phyloP scores from a whole-genome alignment of 2,329 filamentous ascomycete genomes.

The Verticillium dahliae region DNA sequence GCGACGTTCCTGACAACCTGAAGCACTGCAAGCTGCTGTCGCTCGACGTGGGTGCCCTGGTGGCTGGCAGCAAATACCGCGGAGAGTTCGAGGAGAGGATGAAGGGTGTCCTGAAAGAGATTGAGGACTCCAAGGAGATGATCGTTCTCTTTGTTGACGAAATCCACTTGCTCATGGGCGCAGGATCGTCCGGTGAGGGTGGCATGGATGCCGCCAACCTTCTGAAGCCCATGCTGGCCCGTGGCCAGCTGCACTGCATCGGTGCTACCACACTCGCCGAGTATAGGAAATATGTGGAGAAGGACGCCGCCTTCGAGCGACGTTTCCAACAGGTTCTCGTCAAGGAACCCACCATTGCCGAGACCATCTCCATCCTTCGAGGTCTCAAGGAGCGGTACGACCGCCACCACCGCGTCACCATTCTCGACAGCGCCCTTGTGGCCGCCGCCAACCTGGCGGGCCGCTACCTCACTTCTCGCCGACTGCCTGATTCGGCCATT shows the following conservation, averaged over 20 bases:
- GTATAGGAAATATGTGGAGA: slow-evolving; percentile 98
- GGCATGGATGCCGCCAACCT: slow-evolving; percentile 99
- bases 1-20: slow-evolving; percentile 91
- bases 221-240: slow-evolving; percentile 95
- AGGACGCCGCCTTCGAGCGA: slow-evolving; percentile 95
- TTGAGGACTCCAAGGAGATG: slow-evolving; percentile 88
- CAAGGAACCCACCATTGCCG: slow-evolving; percentile 81
- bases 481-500: slow-evolving; percentile 92
- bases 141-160: slow-evolving; percentile 98
- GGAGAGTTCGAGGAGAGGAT: slow-evolving; percentile 99
- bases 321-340: slow-evolving; percentile 98
- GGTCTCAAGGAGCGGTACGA: slow-evolving; percentile 98
- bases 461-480: slow-evolving; percentile 83
- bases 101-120: slow-evolving; percentile 98
- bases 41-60: slow-evolving; percentile 88
- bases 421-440: slow-evolving; percentile 89
- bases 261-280: slow-evolving; percentile 92
- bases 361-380: slow-evolving; percentile 97
- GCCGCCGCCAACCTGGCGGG: slow-evolving; percentile 86
- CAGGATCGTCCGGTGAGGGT: slow-evolving; percentile 87
- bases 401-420: slow-evolving; percentile 95
- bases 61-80: slow-evolving; percentile 96
- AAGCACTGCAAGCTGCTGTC: slow-evolving; percentile 91
- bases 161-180: slow-evolving; percentile 97
- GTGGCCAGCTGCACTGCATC: slow-evolving; percentile 95